phyloP scores from a whole-genome alignment of 805 yeast genomes.

The Candida xiaguanensis region DNA sequence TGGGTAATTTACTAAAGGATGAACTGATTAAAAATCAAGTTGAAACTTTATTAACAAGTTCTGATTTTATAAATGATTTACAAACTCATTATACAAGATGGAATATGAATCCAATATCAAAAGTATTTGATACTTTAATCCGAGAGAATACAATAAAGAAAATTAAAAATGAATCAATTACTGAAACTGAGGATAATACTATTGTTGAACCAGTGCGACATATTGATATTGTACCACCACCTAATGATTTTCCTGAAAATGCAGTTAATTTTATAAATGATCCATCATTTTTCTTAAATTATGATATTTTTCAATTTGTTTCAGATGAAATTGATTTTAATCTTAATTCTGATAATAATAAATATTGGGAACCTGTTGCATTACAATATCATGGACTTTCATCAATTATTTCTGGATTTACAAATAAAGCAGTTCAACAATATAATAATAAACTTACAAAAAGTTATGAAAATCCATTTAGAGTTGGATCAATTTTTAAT shows the following conservation, averaged over 20 bases:
- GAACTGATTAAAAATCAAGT: not conserved
- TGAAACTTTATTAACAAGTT: not conserved
- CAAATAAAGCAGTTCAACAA: conserved; percentile 15
- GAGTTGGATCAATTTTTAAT: conserved; percentile 23
- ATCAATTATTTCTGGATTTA: conserved; percentile 18
- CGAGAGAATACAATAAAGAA: not conserved
- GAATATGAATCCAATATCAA: conserved; percentile 3
- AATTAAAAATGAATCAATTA: not conserved
- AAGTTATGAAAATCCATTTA: conserved; percentile 16
- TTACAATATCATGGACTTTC: conserved; percentile 20
- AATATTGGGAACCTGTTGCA: conserved; percentile 16
- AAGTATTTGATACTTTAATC: conserved; percentile 12
- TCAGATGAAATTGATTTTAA: conserved; percentile 14
- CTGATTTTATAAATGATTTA: conserved; percentile 2
- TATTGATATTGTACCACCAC: not conserved
- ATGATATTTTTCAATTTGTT: conserved; percentile 17
- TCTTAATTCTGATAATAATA: conserved; percentile 4
- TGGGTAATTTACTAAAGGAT: conserved; percentile 4
- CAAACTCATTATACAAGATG: conserved; percentile 2
- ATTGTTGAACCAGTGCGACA: not conserved
- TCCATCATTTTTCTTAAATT: conserved; percentile 14
- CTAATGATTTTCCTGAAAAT: not conserved
- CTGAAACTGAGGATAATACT: not conserved
- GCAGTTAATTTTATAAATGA: conserved; percentile 11
- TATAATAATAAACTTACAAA: conserved; percentile 12